Conservation (phyloP, 2,329 filamentous ascomycete species). For the Cladophialophora yegresii region DNA sequence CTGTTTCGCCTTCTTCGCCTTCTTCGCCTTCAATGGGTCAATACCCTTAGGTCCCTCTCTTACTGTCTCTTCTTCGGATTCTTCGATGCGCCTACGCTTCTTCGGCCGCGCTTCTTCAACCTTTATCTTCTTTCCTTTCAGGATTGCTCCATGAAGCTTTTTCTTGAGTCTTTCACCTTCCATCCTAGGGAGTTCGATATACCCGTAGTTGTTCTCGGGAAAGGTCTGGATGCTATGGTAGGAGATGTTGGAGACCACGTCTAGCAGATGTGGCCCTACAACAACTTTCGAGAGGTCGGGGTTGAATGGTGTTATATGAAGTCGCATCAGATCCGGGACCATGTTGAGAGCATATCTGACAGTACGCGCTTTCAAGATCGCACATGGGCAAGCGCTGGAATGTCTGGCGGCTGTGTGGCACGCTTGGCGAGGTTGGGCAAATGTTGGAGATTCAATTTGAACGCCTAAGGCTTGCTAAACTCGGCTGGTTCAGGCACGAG, state of each 20-base stretch:
- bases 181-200: constrained; percentile 74
- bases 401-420: constrained; percentile 1
- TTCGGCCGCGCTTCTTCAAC: constrained; percentile 77
- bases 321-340: constrained; percentile 51
- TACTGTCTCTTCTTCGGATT: constrained; percentile 40
- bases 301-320: constrained; percentile 88
- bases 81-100: constrained; percentile 51
- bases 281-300: constrained; percentile 69
- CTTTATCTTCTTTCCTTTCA: constrained; percentile 82
- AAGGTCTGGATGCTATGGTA: constrained; percentile 84
- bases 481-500: constrained; percentile 9
- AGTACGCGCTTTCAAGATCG: neutral
- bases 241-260: constrained; percentile 75
- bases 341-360: constrained; percentile 37
- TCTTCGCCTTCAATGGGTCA: constrained; percentile 39
- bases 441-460: neutral
- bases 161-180: constrained; percentile 90
- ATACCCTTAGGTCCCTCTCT: constrained; percentile 37
- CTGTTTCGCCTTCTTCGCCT: constrained; percentile 52
- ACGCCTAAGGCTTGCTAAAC: neutral
- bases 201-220: constrained; percentile 88
- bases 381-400: neutral
- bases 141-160: constrained; percentile 81
- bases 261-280: constrained; percentile 66
- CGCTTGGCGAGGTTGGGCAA: constrained; percentile 1